These are phyloP conservation scores for Przewalskia tangutica DNA, from an alignment of 257 asterid genomes.

Conservation along the genomic window DNA sequence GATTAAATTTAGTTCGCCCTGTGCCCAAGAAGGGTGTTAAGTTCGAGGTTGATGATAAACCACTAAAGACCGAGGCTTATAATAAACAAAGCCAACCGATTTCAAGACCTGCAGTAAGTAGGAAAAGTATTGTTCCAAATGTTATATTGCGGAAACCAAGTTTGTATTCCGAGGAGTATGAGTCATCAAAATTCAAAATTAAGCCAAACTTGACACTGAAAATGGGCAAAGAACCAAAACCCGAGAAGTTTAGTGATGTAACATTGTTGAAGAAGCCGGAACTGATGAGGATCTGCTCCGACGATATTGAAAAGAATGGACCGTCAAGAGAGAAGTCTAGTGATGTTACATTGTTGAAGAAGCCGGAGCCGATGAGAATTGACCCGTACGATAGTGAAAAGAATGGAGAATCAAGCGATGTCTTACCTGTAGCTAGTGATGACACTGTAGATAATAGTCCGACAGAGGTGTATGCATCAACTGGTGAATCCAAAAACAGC, in stretches of 20 bases:
- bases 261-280: constrained; percentile 76
- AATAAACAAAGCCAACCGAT: constrained; percentile 18
- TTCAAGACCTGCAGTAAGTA: constrained; percentile 21
- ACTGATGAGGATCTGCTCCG: constrained; percentile 19
- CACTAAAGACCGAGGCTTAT: constrained; percentile 11
- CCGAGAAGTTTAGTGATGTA: constrained; percentile 61
- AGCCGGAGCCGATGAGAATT: constrained; percentile 42
- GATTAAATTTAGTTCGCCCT: constrained; percentile 72
- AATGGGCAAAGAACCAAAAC: constrained; percentile 50
- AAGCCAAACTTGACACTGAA: constrained; percentile 60
- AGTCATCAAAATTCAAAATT: constrained; percentile 41
- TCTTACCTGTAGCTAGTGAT: constrained; percentile 8
- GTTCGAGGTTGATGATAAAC: constrained; percentile 38
- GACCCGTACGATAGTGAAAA: constrained; percentile 18
- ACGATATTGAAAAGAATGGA: constrained; percentile 17
- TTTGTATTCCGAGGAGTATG: constrained; percentile 34
- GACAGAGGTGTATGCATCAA: constrained; percentile 7
- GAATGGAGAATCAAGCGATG: constrained; percentile 18
- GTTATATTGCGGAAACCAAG: constrained; percentile 76
- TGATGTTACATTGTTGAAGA: constrained; percentile 52
- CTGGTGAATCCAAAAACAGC: constrained; percentile 12
- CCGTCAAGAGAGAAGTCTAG: constrained; percentile 4
- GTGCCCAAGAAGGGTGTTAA: constrained; percentile 57
- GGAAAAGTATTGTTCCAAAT: constrained; percentile 52
- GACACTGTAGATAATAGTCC: constrained; percentile 14